Conservation (phyloP, 331 rosid species). For the Cydonia oblonga region DNA sequence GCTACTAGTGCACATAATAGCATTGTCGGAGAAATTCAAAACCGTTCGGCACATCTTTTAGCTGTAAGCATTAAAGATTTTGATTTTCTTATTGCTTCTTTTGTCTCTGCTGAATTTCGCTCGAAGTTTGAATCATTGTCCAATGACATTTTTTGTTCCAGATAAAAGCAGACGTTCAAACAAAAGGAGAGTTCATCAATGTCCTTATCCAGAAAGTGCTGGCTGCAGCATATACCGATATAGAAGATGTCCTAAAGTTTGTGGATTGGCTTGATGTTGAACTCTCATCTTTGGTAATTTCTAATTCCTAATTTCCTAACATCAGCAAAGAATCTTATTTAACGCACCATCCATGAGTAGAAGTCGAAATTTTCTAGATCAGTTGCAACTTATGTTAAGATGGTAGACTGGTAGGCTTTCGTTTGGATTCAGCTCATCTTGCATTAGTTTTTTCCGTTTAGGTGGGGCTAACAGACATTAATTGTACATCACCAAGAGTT, state of each 20-base stretch:
- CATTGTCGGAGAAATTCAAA: slow-evolving; percentile 92
- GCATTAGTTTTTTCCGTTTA: background rate
- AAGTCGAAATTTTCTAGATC: too few species aligned
- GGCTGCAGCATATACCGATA: slow-evolving; percentile 50
- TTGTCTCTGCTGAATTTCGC: slow-evolving; percentile 8
- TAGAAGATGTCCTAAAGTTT: slow-evolving; percentile 76
- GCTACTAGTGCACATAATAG: slow-evolving; percentile 61
- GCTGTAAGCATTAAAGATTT: slow-evolving; percentile 49
- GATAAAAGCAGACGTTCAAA: slow-evolving; percentile 81
- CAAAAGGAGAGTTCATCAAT: slow-evolving; percentile 79
- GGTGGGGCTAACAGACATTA: background rate
- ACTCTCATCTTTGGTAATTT: slow-evolving; percentile 70
- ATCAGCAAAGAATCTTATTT: background rate
- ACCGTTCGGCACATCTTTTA: slow-evolving; percentile 84
- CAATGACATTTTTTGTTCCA: slow-evolving; percentile 23
- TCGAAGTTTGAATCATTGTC: slow-evolving; percentile 10
- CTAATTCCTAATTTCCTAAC: background rate
- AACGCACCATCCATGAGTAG: background rate
- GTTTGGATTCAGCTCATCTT: background rate
- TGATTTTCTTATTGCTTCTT: background rate
- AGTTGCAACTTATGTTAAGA: background rate
- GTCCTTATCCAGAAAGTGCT: slow-evolving; percentile 64
- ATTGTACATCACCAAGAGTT: background rate
- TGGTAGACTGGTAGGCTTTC: background rate
- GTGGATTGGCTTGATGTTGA: slow-evolving; percentile 85